These are phyloP conservation scores for Taphrina pruni DNA, from an alignment of 1,139 yeast genomes.

Conservation along the genomic window DNA sequence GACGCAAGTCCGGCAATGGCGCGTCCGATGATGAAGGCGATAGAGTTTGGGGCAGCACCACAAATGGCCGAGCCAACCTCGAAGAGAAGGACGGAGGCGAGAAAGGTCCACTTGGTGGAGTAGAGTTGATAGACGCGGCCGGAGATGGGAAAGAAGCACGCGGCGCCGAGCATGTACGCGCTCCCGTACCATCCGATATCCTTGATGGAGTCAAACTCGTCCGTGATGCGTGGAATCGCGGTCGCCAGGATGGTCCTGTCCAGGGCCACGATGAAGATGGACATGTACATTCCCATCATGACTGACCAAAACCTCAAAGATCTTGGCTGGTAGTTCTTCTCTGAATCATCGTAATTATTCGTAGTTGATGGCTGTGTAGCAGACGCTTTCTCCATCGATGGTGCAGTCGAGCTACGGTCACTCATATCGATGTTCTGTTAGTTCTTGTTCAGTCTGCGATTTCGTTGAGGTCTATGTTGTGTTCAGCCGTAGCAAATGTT, in stretches of 20 bases:
- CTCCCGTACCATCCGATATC: slow-evolving; percentile 8
- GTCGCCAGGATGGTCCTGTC: slow-evolving; percentile 8
- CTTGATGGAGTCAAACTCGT: slow-evolving; percentile 1
- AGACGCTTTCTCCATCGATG: neutral
- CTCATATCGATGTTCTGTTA: neutral
- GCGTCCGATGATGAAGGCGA: slow-evolving; percentile 70
- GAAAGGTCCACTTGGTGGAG: slow-evolving; percentile 63
- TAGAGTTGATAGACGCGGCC: slow-evolving; percentile 66
- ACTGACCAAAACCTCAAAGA: neutral
- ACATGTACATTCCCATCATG: neutral
- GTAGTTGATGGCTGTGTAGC: neutral
- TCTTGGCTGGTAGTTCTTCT: neutral
- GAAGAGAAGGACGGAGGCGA: slow-evolving; percentile 61
- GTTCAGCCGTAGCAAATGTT: too few species aligned
- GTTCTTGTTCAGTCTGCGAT: too few species aligned
- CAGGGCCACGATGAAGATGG: slow-evolving; percentile 5
- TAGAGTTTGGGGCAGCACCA: slow-evolving; percentile 65
- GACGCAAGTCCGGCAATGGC: slow-evolving; percentile 76
- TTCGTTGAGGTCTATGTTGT: too few species aligned
- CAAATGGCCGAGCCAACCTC: slow-evolving; percentile 55
- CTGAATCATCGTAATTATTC: neutral
- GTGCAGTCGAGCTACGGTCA: neutral
- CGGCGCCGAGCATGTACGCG: slow-evolving; percentile 7
- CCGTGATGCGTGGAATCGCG: neutral
- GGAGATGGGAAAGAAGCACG: slow-evolving; percentile 56